Evolutionary conservation across 495 filamentous ascomycete genomes (phyloP).

Genomic region (Cercophora scortea): DNA sequence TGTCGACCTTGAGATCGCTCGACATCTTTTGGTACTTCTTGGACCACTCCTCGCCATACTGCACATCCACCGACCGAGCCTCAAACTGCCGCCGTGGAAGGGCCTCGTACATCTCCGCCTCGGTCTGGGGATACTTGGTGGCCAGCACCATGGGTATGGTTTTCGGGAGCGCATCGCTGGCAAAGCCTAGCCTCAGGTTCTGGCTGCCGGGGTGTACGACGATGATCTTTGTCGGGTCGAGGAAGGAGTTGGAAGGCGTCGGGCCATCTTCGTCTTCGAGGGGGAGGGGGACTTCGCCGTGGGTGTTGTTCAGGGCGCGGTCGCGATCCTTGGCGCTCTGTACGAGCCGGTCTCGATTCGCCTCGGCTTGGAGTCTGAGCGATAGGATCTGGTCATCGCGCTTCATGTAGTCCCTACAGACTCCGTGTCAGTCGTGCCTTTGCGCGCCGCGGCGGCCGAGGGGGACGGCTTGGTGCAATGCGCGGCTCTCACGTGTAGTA

Average conservation of each 20-base stretch:
- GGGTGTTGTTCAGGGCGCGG: slow-evolving; percentile 67
- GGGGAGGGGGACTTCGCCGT: slow-evolving; percentile 50
- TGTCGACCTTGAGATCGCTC: slow-evolving; percentile 75
- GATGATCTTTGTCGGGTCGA: slow-evolving; percentile 79
- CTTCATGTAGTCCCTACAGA: slow-evolving; percentile 83
- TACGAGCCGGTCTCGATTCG: slow-evolving; percentile 66
- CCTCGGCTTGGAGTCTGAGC: slow-evolving; percentile 77
- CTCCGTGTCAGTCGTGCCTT: slow-evolving; percentile 10
- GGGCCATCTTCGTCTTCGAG: slow-evolving; percentile 54
- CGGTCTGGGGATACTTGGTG: slow-evolving; percentile 61
- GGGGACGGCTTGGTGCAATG: slow-evolving; percentile 5
- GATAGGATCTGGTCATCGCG: slow-evolving; percentile 93
- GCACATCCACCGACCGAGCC: slow-evolving; percentile 59
- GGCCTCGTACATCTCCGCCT: slow-evolving; percentile 82
- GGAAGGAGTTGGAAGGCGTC: slow-evolving; percentile 43
- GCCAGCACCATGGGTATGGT: slow-evolving; percentile 91
- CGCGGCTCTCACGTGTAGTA: slow-evolving; percentile 79
- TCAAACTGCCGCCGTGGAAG: slow-evolving; percentile 79
- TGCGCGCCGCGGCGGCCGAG: background rate
- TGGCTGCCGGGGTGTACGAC: slow-evolving; percentile 98
- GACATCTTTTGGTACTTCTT: slow-evolving; percentile 75
- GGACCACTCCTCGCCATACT: slow-evolving; percentile 80
- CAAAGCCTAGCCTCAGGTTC: slow-evolving; percentile 84
- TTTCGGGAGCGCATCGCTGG: slow-evolving; percentile 90
- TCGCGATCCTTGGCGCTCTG: slow-evolving; percentile 81